A percentile compares a stretch with the other conserved stretches of the same genome.
Evolutionary conservation across 129 eudicot genomes (phyloP).

Genomic region (Centella asiatica): DNA sequence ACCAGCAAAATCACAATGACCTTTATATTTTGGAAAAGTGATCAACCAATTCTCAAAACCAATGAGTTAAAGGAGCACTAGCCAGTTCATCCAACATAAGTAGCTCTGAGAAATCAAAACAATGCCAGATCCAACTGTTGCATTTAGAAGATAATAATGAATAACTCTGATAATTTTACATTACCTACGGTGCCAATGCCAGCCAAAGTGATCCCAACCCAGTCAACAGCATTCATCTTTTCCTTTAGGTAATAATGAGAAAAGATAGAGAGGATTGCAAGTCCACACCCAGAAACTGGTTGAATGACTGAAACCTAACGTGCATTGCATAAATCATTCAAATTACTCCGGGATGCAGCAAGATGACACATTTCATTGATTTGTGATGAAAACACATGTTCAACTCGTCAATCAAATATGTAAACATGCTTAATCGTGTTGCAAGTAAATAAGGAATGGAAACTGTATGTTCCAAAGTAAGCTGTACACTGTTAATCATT

Average conservation of each 20-base stretch:
- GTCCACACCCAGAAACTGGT: constrained; percentile 99
- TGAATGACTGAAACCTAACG: constrained; percentile 92
- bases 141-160: background rate
- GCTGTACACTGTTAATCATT: no score
- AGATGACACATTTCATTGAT: background rate
- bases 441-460: no score
- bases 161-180: constrained; percentile 33
- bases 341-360: constrained; percentile 5
- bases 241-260: constrained; percentile 95
- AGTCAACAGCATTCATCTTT: constrained; percentile 88
- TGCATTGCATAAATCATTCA: no score
- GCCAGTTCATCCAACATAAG: no score
- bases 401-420: no score
- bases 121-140: background rate
- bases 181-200: constrained; percentile 99
- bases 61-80: no score
- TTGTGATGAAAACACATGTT: background rate
- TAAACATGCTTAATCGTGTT: no score
- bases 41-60: no score
- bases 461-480: no score
- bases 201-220: constrained; percentile 81
- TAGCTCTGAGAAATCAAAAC: background rate
- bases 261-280: constrained; percentile 82
- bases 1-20: no score
- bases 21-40: no score